Conservation (phyloP, 768 basidiomycete species). For the Rhodotorula graminis region DNA sequence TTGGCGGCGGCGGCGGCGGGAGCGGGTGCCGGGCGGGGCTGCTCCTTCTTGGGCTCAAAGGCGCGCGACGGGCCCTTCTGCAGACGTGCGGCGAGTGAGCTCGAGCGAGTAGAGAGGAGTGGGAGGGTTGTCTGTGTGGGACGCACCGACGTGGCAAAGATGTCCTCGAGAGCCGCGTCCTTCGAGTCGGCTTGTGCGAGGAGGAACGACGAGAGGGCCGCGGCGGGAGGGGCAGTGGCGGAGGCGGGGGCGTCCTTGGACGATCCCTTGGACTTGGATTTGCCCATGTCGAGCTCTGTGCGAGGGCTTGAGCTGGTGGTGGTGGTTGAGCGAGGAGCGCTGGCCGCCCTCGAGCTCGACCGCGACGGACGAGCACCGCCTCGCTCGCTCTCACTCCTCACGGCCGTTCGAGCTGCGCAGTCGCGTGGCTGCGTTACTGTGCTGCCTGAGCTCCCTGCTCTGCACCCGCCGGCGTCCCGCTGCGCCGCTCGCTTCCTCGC, state of each 20-base stretch:
- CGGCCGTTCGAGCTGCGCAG: no score
- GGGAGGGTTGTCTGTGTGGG: background rate
- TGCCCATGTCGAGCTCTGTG: constrained; percentile 19
- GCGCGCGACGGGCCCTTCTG: constrained; percentile 32
- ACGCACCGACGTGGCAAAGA: constrained; percentile 34
- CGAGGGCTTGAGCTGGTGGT: no score
- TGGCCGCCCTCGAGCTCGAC: no score
- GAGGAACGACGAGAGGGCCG: constrained; percentile 30
- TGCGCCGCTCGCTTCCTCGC: no score
- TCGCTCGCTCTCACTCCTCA: no score
- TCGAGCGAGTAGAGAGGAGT: background rate
- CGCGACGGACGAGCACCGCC: no score
- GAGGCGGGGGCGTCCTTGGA: background rate
- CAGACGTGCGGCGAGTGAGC: background rate
- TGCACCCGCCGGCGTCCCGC: no score
- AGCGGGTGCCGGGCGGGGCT: background rate
- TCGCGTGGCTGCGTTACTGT: no score
- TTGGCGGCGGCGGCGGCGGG: constrained; percentile 1
- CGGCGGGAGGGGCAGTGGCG: background rate
- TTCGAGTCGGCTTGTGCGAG: constrained; percentile 19
- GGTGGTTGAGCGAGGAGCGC: background rate
- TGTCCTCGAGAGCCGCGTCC: constrained; percentile 31
- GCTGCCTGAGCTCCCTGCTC: no score
- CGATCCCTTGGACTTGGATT: constrained; percentile 4
- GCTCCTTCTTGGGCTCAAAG: constrained; percentile 18